Evolutionary conservation across 306 rosid genomes (phyloP), one percentile per base, ranked within the genome.

Genomic region (Prunus mume): DNA sequence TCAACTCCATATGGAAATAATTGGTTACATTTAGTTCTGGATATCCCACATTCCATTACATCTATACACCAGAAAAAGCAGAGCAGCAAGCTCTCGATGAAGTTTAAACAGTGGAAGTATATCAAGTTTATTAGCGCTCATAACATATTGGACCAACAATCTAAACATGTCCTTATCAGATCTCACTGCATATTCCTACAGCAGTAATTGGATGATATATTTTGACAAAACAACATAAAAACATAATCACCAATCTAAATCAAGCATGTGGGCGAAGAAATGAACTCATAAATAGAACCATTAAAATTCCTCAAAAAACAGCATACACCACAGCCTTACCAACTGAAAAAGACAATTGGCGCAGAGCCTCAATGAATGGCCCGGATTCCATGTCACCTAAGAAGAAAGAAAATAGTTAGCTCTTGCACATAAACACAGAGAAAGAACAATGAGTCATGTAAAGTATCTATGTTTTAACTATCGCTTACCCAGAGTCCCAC

Each of bases 371-470:
- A 65, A 92, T 86, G 80, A 96, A 96, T 28, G 99, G 99, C 99
- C 91, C 89, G 60, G 99, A 96, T 84, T 96, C 99, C 77, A 96
- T 96, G 79, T 96, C 98, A 83, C 99, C 99, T 92, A 66, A 24
- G 46, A 80, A 82, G 25, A 83, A 72, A 72, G 58, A 55, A 75
- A 19, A 24, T 20, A 50, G 65, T 18, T 52, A 43, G 46, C 41
- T 74, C 46, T 22, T 62, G 32, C 17, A 20, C 8, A 65, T 73
- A 75, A 74, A 73, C 10, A 3, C 68, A 54, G 60, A 22, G 34
- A 65, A 68, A 9, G 3, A 34, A 52, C 34, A 79, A 62, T 63
- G 78, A 74, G 47, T 9, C 65, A 84, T 83, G 15, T 75, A 50
- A 77, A 34, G 67, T 61, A 61, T 73, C 25, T 50, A 52, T 22